A percentile compares a stretch with the other conserved stretches of the same genome.
These are phyloP conservation scores for Peronospora farinosa DNA, from an alignment of 352 stramenopile genomes.

Conservation along the genomic window DNA sequence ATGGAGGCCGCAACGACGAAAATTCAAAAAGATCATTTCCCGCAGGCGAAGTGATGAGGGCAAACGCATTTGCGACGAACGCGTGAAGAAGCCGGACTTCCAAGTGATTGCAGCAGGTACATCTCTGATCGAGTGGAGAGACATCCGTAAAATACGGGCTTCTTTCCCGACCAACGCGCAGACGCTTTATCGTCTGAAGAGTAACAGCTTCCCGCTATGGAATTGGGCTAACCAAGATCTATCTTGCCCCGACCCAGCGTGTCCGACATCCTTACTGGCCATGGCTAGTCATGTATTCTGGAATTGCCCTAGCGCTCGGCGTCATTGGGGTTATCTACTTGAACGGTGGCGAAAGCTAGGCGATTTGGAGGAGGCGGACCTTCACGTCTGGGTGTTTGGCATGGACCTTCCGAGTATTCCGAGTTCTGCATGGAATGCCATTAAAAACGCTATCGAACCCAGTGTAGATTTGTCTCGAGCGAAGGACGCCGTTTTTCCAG, in stretches of 20 bases:
- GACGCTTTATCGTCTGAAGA: neutral
- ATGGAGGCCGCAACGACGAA: neutral
- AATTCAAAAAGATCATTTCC: neutral
- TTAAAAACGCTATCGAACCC: neutral
- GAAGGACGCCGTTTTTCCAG: neutral
- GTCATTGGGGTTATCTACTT: neutral
- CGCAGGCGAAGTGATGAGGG: neutral
- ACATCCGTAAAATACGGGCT: neutral
- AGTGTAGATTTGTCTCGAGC: neutral
- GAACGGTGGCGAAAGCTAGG: neutral
- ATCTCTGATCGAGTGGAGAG: neutral
- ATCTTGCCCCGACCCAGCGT: neutral
- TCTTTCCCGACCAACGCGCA: neutral
- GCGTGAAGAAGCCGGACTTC: neutral
- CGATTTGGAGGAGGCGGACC: neutral
- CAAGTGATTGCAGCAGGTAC: neutral
- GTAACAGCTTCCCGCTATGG: neutral
- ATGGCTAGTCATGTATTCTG: too few species aligned
- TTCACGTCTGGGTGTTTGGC: neutral
- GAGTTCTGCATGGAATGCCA: neutral
- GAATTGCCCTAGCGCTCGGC: neutral
- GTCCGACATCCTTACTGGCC: neutral
- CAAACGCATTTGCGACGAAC: too few species aligned
- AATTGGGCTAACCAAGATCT: neutral
- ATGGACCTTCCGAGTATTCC: neutral